Evolutionary conservation across 257 asterid genomes (phyloP).

Genomic region (Craterostigma plantagineum): DNA sequence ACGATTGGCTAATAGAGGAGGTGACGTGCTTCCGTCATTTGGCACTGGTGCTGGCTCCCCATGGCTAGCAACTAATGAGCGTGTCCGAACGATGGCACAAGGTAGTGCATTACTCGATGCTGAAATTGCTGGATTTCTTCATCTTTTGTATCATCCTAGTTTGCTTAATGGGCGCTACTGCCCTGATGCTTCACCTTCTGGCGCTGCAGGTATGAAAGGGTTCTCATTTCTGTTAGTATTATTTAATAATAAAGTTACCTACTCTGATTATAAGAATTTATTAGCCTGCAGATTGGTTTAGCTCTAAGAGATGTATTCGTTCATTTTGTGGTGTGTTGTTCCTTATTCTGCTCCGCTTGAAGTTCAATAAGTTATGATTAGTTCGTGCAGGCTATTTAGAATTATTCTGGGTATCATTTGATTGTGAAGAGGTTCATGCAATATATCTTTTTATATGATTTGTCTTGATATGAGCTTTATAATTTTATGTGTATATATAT

Average conservation of each 20-base stretch:
- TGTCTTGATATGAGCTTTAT: no score
- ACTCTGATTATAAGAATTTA: no score
- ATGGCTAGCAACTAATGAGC: conserved; percentile 67
- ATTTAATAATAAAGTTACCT: neutral
- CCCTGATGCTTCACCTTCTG: conserved; percentile 96
- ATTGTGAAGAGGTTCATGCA: no score
- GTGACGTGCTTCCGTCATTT: conserved; percentile 85
- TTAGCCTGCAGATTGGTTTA: no score
- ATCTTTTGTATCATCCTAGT: conserved; percentile 85
- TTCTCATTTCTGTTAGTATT: conserved; percentile 5
- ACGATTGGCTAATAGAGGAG: conserved; percentile 77
- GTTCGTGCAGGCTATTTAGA: no score
- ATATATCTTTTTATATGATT: no score
- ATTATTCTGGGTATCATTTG: no score
- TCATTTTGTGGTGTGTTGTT: no score
- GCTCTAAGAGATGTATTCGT: no score
- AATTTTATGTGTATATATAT: no score
- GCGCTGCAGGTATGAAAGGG: conserved; percentile 70
- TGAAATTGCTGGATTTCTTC: conserved; percentile 73
- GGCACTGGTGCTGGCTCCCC: conserved; percentile 82
- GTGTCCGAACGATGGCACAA: conserved; percentile 40
- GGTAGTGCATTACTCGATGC: conserved; percentile 67
- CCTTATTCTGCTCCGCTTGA: no score
- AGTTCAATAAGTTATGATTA: no score
- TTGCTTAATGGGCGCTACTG: conserved; percentile 88